These are phyloP conservation scores for Saccharomycopsis sp. DNA, from an alignment of 805 yeast species.

Conservation along the genomic window DNA sequence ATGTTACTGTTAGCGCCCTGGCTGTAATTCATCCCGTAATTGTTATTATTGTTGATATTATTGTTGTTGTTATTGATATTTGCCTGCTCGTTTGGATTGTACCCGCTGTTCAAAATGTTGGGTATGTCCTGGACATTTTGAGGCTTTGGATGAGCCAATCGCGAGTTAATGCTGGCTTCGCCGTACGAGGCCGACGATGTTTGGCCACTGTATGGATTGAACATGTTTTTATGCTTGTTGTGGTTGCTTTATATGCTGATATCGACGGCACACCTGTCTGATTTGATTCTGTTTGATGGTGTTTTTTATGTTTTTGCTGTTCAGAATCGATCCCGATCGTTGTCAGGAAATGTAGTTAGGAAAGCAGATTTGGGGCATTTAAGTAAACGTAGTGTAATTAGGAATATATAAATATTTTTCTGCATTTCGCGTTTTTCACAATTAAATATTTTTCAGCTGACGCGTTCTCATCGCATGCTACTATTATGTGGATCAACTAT, in stretches of 20 bases:
- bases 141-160: constrained; percentile 13
- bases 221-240: constrained; percentile 2
- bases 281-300: background rate
- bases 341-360: too few species aligned
- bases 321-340: too few species aligned
- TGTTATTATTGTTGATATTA: background rate
- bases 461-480: too few species aligned
- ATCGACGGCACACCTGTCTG: background rate
- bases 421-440: too few species aligned
- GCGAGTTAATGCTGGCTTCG: background rate
- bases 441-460: too few species aligned
- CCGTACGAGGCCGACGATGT: constrained; percentile 1
- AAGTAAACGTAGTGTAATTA: too few species aligned
- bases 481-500: background rate
- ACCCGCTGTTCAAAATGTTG: constrained; percentile 1
- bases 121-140: constrained; percentile 10
- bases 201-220: constrained; percentile 11
- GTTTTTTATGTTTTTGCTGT: background rate
- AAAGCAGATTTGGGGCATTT: too few species aligned
- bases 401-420: too few species aligned
- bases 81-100: background rate
- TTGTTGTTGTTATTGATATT: background rate
- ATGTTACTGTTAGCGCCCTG: background rate
- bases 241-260: background rate
- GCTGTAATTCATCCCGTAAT: background rate